Evolutionary conservation across 2,329 filamentous ascomycete species (phyloP).

Genomic region (Microdochium trichocladiopsis): DNA sequence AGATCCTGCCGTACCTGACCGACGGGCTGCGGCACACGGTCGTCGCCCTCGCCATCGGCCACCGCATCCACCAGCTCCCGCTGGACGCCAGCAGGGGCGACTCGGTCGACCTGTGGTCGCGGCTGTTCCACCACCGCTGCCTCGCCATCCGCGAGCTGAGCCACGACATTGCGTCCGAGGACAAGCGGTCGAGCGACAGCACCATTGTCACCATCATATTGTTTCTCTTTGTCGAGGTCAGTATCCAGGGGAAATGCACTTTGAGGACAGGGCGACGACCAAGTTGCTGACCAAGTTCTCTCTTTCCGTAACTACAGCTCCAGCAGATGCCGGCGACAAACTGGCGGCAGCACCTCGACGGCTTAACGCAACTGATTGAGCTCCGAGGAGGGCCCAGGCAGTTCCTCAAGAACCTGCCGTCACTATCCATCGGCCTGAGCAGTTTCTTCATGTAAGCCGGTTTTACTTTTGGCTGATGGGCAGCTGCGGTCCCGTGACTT

Average conservation of each 20-base stretch:
- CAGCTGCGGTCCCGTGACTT: too few relatives aligned
- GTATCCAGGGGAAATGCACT: not conserved
- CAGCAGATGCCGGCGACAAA: not conserved
- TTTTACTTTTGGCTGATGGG: too few relatives aligned
- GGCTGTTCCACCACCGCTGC: conserved; percentile 17
- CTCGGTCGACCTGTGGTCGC: conserved; percentile 2
- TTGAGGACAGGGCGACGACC: not conserved
- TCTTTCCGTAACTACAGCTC: not conserved
- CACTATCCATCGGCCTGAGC: not conserved
- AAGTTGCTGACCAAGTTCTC: too few relatives aligned
- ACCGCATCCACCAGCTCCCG: conserved; percentile 10
- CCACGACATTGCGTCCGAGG: conserved; percentile 13
- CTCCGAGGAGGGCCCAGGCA: not conserved
- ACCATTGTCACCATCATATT: conserved; percentile 19
- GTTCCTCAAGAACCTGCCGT: not conserved
- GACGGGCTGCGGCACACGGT: conserved; percentile 9
- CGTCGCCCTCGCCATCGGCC: conserved; percentile 11
- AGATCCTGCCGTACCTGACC: conserved; percentile 6
- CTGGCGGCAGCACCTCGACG: not conserved
- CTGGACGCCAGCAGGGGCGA: conserved; percentile 2
- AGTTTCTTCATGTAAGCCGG: not conserved
- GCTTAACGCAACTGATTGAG: not conserved
- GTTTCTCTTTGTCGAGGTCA: conserved; percentile 5
- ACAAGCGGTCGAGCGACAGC: conserved; percentile 11
- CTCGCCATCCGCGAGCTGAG: conserved; percentile 19